Conservation (phyloP, 2,329 filamentous ascomycete genomes). For the Pseudogymnoascus sp. region DNA sequence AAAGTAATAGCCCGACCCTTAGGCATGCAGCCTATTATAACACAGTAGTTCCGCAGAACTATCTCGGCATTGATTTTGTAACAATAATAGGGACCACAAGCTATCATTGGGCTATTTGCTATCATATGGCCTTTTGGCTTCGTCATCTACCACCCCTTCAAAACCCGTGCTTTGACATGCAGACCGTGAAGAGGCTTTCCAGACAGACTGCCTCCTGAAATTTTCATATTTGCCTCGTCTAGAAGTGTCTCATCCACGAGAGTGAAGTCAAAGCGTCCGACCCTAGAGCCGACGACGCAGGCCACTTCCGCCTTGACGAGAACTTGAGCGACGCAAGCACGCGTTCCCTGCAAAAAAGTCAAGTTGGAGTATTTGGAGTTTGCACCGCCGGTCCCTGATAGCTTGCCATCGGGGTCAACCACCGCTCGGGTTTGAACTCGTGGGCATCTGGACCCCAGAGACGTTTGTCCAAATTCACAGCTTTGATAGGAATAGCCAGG, state of each 20-base stretch:
- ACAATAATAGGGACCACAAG: no score
- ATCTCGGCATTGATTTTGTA: no score
- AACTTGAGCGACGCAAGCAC: slow-evolving; percentile 72
- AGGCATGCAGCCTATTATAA: no score
- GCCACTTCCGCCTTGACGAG: slow-evolving; percentile 83
- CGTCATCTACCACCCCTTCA: slow-evolving; percentile 46
- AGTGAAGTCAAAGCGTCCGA: slow-evolving; percentile 63
- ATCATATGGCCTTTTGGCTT: no score
- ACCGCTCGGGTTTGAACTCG: slow-evolving; percentile 71
- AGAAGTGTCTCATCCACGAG: slow-evolving; percentile 31
- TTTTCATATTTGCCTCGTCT: slow-evolving; percentile 56
- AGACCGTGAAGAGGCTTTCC: slow-evolving; percentile 64
- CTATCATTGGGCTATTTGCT: no score
- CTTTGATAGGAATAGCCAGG: slow-evolving; percentile 52
- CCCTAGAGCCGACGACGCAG: slow-evolving; percentile 66
- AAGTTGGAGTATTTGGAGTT: slow-evolving; percentile 67
- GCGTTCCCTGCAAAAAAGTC: slow-evolving; percentile 78
- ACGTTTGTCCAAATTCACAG: slow-evolving; percentile 57
- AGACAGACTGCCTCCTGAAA: slow-evolving; percentile 64
- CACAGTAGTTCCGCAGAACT: no score
- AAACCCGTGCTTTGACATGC: slow-evolving; percentile 54
- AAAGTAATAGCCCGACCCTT: no score
- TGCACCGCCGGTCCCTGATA: slow-evolving; percentile 58
- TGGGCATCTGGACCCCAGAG: slow-evolving; percentile 72
- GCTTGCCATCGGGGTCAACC: slow-evolving; percentile 42